These are phyloP conservation scores for Scedosporium boydii DNA, from an alignment of 2,329 filamentous ascomycete species.

Conservation along the genomic window DNA sequence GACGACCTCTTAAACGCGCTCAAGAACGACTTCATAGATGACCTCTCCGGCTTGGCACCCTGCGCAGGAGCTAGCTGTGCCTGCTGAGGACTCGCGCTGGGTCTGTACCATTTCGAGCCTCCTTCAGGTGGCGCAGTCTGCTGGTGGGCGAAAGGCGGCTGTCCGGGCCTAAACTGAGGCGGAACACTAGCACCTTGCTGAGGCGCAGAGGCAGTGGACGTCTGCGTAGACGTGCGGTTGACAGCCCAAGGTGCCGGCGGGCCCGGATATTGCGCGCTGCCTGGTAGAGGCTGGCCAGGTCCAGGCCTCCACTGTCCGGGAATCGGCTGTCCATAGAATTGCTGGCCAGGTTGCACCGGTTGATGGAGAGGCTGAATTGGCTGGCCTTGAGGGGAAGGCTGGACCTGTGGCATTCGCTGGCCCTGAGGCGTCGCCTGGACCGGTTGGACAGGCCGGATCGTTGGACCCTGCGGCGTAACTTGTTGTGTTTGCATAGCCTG, in stretches of 20 bases:
- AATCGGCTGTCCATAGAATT: not conserved
- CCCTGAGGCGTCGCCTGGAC: not conserved
- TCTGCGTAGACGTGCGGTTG: not conserved
- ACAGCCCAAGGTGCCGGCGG: not conserved
- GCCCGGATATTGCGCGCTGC: not conserved
- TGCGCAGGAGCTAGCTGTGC: conserved; percentile 6
- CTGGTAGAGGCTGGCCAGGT: not conserved
- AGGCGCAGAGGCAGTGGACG: not conserved
- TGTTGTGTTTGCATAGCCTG: not conserved
- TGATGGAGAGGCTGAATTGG: not conserved
- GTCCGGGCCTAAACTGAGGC: not conserved
- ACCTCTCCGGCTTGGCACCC: conserved; percentile 9
- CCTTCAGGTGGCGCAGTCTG: not conserved
- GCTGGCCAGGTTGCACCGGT: not conserved
- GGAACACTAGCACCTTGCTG: not conserved
- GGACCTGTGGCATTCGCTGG: not conserved
- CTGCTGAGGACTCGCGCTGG: conserved; percentile 10
- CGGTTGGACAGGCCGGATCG: not conserved
- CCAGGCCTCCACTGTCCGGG: conserved; percentile 3
- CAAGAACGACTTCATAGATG: conserved; percentile 14
- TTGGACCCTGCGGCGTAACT: not conserved
- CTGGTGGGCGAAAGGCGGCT: not conserved
- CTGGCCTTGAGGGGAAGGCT: not conserved
- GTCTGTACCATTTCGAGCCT: conserved; percentile 12
- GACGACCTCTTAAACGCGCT: conserved; percentile 16